A percentile compares a stretch with the other conserved stretches of the same genome.
phyloP scores from a whole-genome alignment of 179 eudicot genomes.

The Gypsophila paniculata region DNA sequence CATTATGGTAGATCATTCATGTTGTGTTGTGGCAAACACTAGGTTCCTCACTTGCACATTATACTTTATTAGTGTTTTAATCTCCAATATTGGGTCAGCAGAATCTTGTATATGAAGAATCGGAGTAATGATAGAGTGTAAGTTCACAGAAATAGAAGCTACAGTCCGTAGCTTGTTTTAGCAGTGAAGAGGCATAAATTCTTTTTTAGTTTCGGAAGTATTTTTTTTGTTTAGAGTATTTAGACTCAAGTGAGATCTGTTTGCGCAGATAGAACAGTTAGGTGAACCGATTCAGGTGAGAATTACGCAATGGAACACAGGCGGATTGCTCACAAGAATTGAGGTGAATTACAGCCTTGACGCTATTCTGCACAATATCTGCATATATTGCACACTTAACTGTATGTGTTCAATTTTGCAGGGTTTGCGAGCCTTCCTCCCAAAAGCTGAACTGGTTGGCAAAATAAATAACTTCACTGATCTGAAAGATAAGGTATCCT shows the following conservation, averaged over 20 bases:
- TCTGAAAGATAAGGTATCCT: slow-evolving; percentile 68
- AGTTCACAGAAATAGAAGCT: no score
- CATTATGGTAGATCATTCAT: not conserved
- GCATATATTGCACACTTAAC: slow-evolving; percentile 5
- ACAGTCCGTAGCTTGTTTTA: not conserved
- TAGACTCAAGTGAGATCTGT: not conserved
- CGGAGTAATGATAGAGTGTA: no score
- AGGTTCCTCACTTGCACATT: not conserved
- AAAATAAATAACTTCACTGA: slow-evolving; percentile 64
- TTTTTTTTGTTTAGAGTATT: no score
- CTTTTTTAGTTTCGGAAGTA: not conserved
- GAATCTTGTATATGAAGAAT: not conserved
- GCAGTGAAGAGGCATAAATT: not conserved
- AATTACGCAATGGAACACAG: slow-evolving; percentile 91
- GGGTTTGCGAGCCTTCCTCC: slow-evolving; percentile 94
- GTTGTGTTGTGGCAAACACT: slow-evolving; percentile 11
- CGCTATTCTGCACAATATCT: not conserved
- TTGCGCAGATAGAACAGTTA: slow-evolving; percentile 72
- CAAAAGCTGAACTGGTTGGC: slow-evolving; percentile 73
- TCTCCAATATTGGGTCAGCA: not conserved
- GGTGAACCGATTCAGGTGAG: slow-evolving; percentile 77
- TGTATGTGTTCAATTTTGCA: slow-evolving; percentile 28
- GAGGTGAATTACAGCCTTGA: slow-evolving; percentile 47
- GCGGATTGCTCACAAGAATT: slow-evolving; percentile 84
- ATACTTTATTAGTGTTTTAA: not conserved